phyloP scores from a whole-genome alignment of 2,329 filamentous ascomycete genomes.

The Pestalotiopsis fici region DNA sequence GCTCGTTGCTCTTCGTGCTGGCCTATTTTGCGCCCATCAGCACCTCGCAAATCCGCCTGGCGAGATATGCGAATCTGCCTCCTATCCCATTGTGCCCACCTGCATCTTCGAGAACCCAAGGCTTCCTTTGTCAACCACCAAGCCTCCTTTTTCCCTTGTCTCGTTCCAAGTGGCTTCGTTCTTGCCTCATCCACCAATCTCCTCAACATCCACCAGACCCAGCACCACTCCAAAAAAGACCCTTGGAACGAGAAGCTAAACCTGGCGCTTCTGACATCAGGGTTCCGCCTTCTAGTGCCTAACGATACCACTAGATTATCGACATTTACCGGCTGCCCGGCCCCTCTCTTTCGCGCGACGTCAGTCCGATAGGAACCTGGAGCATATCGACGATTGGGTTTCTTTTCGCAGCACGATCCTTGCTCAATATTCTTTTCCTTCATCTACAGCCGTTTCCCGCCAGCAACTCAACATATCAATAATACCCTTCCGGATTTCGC shows the following conservation, averaged over 20 bases:
- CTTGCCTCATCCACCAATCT: not conserved
- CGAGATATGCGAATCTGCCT: not conserved
- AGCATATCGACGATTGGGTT: not conserved
- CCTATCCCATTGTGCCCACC: not conserved
- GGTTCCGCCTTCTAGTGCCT: constrained; percentile 6
- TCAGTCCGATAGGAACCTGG: not conserved
- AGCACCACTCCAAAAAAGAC: not conserved
- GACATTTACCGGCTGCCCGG: not conserved
- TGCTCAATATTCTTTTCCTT: not conserved
- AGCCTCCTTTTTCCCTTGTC: not conserved
- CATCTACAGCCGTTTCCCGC: not conserved
- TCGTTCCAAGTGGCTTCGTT: not conserved
- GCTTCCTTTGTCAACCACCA: not conserved
- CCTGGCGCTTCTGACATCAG: constrained; percentile 9
- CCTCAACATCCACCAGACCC: not conserved
- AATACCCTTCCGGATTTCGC: not conserved
- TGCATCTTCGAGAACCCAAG: not conserved
- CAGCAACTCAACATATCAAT: not conserved
- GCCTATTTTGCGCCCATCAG: constrained; percentile 13
- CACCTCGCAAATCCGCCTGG: constrained; percentile 12
- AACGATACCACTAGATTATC: constrained; percentile 1
- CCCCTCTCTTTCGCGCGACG: not conserved
- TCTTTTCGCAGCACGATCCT: not conserved
- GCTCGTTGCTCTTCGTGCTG: constrained; percentile 2
- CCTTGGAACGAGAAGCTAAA: not conserved